These are phyloP conservation scores for Tricholoma sp. DNA, from an alignment of 768 basidiomycete species.

Conservation along the genomic window DNA sequence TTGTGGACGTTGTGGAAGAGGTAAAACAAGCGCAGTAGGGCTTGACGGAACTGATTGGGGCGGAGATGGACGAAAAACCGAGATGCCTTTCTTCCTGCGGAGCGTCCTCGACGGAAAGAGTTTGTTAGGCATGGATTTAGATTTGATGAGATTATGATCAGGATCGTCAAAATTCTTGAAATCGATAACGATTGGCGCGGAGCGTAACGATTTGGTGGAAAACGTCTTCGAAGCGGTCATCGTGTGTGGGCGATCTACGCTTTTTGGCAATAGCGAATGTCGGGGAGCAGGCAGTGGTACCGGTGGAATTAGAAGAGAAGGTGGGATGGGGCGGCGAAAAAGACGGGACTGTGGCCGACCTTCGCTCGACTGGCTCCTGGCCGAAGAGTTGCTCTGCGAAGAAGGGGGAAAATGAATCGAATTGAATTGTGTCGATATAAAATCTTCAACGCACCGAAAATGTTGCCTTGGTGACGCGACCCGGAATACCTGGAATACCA, in stretches of 20 bases:
- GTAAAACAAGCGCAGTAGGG: neutral
- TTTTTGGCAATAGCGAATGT: constrained; percentile 7
- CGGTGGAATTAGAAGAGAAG: neutral
- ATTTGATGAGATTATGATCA: neutral
- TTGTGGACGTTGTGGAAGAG: constrained; percentile 16
- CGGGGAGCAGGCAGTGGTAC: neutral
- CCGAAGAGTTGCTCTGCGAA: neutral
- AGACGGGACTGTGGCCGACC: neutral
- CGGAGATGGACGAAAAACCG: constrained; percentile 23
- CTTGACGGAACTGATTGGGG: constrained; percentile 19
- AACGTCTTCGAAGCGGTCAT: constrained; percentile 12
- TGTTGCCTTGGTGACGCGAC: constrained; percentile 12
- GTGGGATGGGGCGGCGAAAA: neutral
- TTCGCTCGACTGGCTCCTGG: constrained; percentile 6
- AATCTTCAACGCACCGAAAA: constrained; percentile 4
- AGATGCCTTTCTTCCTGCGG: constrained; percentile 34
- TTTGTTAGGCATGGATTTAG: neutral
- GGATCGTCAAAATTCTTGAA: constrained; percentile 9
- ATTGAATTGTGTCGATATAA: neutral
- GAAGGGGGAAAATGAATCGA: neutral
- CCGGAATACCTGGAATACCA: neutral
- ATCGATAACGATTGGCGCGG: constrained; percentile 13
- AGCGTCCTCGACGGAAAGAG: constrained; percentile 21
- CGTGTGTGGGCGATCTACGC: constrained; percentile 6
- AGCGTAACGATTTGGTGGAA: constrained; percentile 16